Conservation (phyloP, 345 rosid genomes). For the Corchorus olitorius region DNA sequence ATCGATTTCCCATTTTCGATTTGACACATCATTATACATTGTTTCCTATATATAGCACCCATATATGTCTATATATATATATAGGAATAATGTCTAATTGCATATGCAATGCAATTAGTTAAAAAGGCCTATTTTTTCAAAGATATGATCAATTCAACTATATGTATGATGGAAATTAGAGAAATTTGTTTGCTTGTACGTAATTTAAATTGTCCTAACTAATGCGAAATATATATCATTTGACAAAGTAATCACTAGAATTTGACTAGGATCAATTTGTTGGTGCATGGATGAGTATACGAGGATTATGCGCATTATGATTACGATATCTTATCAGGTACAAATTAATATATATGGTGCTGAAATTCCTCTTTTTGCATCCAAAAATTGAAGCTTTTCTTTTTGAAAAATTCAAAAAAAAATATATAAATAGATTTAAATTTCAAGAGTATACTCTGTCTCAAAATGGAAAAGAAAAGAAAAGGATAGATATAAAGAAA, state of each 20-base stretch:
- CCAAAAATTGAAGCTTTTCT: too few relatives aligned
- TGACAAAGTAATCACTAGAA: not conserved
- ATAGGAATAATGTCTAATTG: not conserved
- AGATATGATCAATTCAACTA: not conserved
- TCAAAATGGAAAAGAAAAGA: not conserved
- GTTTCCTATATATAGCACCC: conserved; percentile 14
- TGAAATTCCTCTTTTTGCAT: too few relatives aligned
- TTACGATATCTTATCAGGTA: not conserved
- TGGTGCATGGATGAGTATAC: not conserved
- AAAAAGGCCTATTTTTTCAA: not conserved
- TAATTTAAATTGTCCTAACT: conserved; percentile 15
- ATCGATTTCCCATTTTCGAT: conserved; percentile 14
- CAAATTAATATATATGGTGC: too few relatives aligned
- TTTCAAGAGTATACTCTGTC: not conserved
- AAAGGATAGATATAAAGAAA: not conserved
- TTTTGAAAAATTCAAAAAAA: too few relatives aligned
- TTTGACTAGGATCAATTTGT: not conserved
- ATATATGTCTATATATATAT: too few relatives aligned
- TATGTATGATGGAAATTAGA: not conserved
- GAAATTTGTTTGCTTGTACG: conserved; percentile 21
- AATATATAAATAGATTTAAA: too few relatives aligned
- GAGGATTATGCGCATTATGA: not conserved
- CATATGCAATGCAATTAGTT: conserved; percentile 2
- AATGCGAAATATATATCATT: not conserved
- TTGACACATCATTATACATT: conserved; percentile 34